Conservation (phyloP, 2,329 filamentous ascomycete species). For the Penicillium nordicum region DNA sequence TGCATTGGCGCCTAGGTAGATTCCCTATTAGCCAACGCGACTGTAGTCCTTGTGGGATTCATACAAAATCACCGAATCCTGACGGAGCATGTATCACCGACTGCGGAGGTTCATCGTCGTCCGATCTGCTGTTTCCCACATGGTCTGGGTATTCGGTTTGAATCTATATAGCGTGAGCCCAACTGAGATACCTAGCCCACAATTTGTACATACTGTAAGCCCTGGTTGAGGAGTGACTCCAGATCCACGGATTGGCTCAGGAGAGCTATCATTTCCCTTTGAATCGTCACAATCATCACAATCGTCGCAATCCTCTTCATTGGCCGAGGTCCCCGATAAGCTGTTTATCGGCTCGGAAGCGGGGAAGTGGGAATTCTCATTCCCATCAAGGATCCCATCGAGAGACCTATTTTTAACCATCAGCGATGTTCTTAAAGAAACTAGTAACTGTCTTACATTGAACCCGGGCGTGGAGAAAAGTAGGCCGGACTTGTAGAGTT, state of each 20-base stretch:
- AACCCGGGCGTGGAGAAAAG: conserved; percentile 13
- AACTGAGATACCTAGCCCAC: neutral
- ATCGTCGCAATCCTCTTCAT: conserved; percentile 1
- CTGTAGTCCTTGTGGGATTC: conserved; percentile 24
- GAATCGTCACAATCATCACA: neutral
- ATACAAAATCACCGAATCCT: conserved; percentile 76
- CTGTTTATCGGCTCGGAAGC: neutral
- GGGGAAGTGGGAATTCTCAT: conserved; percentile 6
- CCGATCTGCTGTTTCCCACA: conserved; percentile 43
- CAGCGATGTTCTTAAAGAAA: neutral
- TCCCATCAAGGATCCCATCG: conserved; percentile 7
- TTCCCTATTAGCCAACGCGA: conserved; percentile 2
- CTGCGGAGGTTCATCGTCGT: conserved; percentile 67
- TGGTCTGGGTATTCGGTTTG: conserved; percentile 24
- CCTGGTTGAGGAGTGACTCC: conserved; percentile 14
- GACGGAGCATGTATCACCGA: conserved; percentile 90
- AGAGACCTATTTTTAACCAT: conserved; percentile 16
- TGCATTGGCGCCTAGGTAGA: conserved; percentile 2
- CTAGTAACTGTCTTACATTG: conserved; percentile 20
- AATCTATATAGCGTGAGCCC: conserved; percentile 24
- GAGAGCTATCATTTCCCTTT: neutral
- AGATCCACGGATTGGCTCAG: conserved; percentile 2
- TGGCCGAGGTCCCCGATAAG: neutral
- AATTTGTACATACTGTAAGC: conserved; percentile 24
- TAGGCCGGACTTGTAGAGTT: conserved; percentile 14